Conservation (phyloP, 257 asterid species). For the Solanum appendiculatum region DNA sequence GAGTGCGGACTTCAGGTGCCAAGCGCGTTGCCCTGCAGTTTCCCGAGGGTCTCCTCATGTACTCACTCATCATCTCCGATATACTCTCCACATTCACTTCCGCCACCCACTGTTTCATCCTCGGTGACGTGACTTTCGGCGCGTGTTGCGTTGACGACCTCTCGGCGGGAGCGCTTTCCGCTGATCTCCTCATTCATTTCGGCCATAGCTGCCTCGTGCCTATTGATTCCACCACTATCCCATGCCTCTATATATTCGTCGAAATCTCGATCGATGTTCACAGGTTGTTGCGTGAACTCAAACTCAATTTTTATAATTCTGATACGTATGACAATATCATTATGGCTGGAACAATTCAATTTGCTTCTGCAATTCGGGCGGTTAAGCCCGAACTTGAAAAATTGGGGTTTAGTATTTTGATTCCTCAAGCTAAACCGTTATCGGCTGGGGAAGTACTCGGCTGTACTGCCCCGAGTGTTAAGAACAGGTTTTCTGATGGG, state of each 20-base stretch:
- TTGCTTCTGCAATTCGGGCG: constrained; percentile 70
- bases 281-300: constrained; percentile 47
- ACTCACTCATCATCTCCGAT: constrained; percentile 77
- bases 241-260: constrained; percentile 78
- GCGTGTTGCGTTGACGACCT: constrained; percentile 96
- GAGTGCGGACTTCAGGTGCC: constrained; percentile 48
- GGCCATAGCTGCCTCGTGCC: constrained; percentile 97
- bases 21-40: constrained; percentile 90
- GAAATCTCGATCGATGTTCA: constrained; percentile 59
- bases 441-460: constrained; percentile 97
- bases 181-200: constrained; percentile 78
- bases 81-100: constrained; percentile 74
- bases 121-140: constrained; percentile 95
- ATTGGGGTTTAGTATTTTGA: constrained; percentile 67
- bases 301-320: constrained; percentile 30
- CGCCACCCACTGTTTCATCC: constrained; percentile 69
- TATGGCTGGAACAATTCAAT: constrained; percentile 91
- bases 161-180: constrained; percentile 78
- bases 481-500: constrained; percentile 3
- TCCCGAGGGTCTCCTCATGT: constrained; percentile 89
- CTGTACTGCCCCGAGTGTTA: constrained; percentile 85
- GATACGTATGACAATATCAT: constrained; percentile 24
- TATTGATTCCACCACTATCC: constrained; percentile 60
- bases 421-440: constrained; percentile 88
- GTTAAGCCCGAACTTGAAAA: constrained; percentile 78